These are phyloP conservation scores for Debaryomyces fabryi DNA, from an alignment of 1,139 yeast species.

Conservation along the genomic window DNA sequence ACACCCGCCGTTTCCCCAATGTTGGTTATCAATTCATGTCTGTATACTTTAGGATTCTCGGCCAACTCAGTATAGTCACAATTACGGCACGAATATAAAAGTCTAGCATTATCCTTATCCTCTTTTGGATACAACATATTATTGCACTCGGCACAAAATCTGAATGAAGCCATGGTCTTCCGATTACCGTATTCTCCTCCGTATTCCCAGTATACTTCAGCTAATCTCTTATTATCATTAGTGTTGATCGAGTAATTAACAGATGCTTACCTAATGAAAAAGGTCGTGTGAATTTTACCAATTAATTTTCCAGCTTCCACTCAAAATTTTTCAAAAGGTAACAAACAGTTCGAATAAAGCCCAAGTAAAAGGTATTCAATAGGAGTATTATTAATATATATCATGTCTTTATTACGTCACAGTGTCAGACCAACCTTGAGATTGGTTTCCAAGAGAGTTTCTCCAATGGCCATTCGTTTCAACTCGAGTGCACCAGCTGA, in stretches of 20 bases:
- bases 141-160: conserved; percentile 94
- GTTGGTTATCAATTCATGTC: conserved; percentile 89
- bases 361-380: neutral
- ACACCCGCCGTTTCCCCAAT: conserved; percentile 97
- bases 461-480: conserved; percentile 40
- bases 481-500: conserved; percentile 56
- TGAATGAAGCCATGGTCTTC: conserved; percentile 73
- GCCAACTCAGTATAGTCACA: conserved; percentile 95
- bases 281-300: conserved; percentile 8
- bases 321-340: conserved; percentile 23
- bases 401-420: conserved; percentile 42
- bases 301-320: conserved; percentile 9
- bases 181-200: neutral
- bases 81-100: conserved; percentile 91
- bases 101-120: conserved; percentile 72
- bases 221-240: neutral
- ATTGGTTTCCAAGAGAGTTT: conserved; percentile 30
- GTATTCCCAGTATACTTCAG: neutral
- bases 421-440: conserved; percentile 42
- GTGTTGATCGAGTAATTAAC: conserved; percentile 9
- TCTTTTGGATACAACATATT: conserved; percentile 99
- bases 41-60: conserved; percentile 82
- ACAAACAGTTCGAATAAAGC: neutral
- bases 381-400: neutral
- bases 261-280: conserved; percentile 20